Evolutionary conservation across 1,139 yeast species (phyloP).

Genomic region (Saccharomyces pastorianus): DNA sequence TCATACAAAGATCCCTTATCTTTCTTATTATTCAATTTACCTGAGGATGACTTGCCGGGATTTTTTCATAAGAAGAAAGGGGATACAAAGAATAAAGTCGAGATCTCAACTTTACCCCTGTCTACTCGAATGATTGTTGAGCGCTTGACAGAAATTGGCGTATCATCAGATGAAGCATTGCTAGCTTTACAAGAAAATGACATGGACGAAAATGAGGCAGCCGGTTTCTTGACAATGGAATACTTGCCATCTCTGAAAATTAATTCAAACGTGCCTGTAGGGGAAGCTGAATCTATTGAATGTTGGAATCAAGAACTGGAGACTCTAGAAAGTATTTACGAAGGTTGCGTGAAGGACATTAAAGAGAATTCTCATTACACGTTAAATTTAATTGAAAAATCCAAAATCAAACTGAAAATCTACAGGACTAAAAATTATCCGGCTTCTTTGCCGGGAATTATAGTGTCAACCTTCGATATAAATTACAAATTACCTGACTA

Average conservation of each 20-base stretch:
- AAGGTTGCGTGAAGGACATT: constrained; percentile 23
- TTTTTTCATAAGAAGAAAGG: constrained; percentile 36
- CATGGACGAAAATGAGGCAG: constrained; percentile 45
- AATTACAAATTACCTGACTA: constrained; percentile 59
- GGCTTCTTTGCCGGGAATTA: constrained; percentile 51
- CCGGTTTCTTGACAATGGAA: constrained; percentile 43
- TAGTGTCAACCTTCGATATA: constrained; percentile 42
- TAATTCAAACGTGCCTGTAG: constrained; percentile 8
- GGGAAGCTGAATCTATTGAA: constrained; percentile 30
- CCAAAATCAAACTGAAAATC: constrained; percentile 40
- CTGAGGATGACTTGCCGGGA: constrained; percentile 84
- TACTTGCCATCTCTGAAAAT: constrained; percentile 11
- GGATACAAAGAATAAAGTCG: constrained; percentile 42
- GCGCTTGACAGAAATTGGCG: constrained; percentile 58
- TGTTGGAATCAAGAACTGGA: constrained; percentile 74
- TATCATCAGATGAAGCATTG: constrained; percentile 55
- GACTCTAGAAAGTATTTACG: constrained; percentile 50
- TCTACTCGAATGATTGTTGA: constrained; percentile 40
- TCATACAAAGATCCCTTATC: constrained; percentile 61
- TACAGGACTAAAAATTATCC: constrained; percentile 53
- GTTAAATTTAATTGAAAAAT: constrained; percentile 16
- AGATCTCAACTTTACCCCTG: constrained; percentile 35
- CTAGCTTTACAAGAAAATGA: constrained; percentile 38
- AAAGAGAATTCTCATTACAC: constrained; percentile 16
- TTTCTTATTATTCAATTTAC: constrained; percentile 80